Evolutionary conservation across 345 rosid species (phyloP).

Genomic region (Salix udensis): DNA sequence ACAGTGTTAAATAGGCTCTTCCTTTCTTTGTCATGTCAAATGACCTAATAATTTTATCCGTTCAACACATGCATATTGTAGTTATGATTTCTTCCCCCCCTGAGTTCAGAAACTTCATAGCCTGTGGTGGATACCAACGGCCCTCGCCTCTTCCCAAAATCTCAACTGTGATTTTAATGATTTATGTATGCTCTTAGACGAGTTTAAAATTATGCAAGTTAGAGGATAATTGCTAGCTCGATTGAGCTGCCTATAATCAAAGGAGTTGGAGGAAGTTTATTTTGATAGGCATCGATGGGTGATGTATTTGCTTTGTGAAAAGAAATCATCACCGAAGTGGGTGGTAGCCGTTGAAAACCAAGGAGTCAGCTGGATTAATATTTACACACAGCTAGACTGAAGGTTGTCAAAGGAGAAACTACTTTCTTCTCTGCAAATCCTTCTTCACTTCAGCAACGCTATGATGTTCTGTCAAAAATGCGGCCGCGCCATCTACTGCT

Average conservation of each 20-base stretch:
- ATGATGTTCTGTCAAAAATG: no score
- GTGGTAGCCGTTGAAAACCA: background rate
- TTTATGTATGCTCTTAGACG: background rate
- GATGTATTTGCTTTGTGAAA: background rate
- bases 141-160: background rate
- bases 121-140: background rate
- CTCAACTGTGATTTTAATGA: background rate
- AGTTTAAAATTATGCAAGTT: background rate
- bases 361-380: background rate
- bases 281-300: background rate
- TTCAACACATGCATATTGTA: background rate
- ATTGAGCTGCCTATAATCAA: background rate
- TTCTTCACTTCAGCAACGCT: slow-evolving; percentile 31
- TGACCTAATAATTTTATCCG: background rate
- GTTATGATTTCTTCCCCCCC: background rate
- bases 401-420: slow-evolving; percentile 42
- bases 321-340: background rate
- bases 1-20: background rate
- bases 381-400: slow-evolving; percentile 1
- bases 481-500: no score
- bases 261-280: background rate
- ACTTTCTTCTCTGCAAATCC: slow-evolving; percentile 42
- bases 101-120: background rate
- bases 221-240: background rate
- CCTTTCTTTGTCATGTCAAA: background rate